Conservation (phyloP, 1,139 yeast genomes). For the Suhomyces ambrosiae region DNA sequence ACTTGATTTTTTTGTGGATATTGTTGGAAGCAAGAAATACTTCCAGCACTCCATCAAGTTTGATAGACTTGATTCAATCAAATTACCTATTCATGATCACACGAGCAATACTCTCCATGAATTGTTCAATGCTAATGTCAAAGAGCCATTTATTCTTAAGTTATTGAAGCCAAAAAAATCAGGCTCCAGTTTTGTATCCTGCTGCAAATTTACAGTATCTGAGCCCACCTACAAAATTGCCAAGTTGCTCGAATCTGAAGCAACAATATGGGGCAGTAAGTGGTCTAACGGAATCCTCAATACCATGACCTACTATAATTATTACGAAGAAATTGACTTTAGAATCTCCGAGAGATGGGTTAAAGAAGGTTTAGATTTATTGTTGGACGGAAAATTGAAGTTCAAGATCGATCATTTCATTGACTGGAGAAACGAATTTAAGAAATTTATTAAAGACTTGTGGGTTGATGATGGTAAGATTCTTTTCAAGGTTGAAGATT, state of each 20-base stretch:
- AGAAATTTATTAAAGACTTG: slow-evolving; percentile 27
- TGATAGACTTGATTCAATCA: slow-evolving; percentile 32
- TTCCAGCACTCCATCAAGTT: slow-evolving; percentile 37
- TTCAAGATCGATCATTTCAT: slow-evolving; percentile 33
- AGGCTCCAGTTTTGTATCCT: slow-evolving; percentile 39
- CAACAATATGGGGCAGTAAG: slow-evolving; percentile 38
- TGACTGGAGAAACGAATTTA: slow-evolving; percentile 46
- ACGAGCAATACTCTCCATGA: slow-evolving; percentile 25
- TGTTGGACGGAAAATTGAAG: slow-evolving; percentile 32
- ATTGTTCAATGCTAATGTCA: slow-evolving; percentile 31
- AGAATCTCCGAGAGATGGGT: slow-evolving; percentile 34
- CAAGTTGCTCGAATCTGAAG: slow-evolving; percentile 25
- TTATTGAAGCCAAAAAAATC: slow-evolving; percentile 41
- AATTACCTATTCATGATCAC: slow-evolving; percentile 35
- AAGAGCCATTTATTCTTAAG: slow-evolving; percentile 40
- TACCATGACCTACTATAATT: slow-evolving; percentile 34
- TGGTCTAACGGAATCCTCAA: slow-evolving; percentile 40
- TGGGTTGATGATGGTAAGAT: slow-evolving; percentile 38
- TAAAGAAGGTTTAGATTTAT: slow-evolving; percentile 33
- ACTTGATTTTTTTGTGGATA: slow-evolving; percentile 43
- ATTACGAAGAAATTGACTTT: slow-evolving; percentile 38
- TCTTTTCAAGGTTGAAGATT: slow-evolving; percentile 42
- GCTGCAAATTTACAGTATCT: slow-evolving; percentile 35
- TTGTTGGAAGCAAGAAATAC: slow-evolving; percentile 42
- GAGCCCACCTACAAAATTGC: slow-evolving; percentile 42